Base-by-base conservation (phyloP, 2,329 filamentous ascomycete species). In the Paramyrothecium roridum region DNA sequence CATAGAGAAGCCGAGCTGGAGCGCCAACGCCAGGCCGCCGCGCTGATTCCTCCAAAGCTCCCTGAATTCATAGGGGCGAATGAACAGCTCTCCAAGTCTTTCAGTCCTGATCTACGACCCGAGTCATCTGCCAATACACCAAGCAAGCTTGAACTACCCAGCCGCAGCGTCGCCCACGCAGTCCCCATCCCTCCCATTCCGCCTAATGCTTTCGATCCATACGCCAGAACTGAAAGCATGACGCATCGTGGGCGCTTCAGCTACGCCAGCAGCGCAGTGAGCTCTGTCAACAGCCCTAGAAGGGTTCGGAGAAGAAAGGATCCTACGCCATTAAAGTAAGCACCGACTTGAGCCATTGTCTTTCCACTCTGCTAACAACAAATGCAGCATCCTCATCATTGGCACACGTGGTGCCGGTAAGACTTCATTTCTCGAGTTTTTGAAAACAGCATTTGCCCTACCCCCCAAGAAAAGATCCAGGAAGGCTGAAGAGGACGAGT, bases 251-350 rank as follows among this genome's bases (percentile, higher is more conserved):
- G 93, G 57, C 89, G 95, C 62, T 96, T 96, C 76, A 97, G 93
- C 77, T 98, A 97, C 75, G 92, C 93, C 55, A 96, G 90, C 76
- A 96, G 90, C 73, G 89, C 90, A 53, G 84, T 93, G 62, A 96
- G 91, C 79, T 89, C 91, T 57, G 86, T 96, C 76, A 96, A 96
- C 78, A 96, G 89, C 72, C 93, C 95, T 60, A 87, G 95, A 62
- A 87, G 93, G 69, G 88, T 98, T 62, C 87, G 95, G 65, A 89
- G 93, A 78, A 88, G 95, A 77, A 98, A 96, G 80, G 95, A 99
- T 69, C 95, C 95, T 10, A 97, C 93, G 12, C 92, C 95, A 1
- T 96, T 98, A 84, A 99, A 99, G 93, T 98, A 80, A 83, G 92
- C 83, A 26, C n/a, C 43, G 8, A 56, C 52, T n/a, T 45, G 37